Conservation (phyloP, 176 grass and related monocot species). For the Leersia perrieri region DNA sequence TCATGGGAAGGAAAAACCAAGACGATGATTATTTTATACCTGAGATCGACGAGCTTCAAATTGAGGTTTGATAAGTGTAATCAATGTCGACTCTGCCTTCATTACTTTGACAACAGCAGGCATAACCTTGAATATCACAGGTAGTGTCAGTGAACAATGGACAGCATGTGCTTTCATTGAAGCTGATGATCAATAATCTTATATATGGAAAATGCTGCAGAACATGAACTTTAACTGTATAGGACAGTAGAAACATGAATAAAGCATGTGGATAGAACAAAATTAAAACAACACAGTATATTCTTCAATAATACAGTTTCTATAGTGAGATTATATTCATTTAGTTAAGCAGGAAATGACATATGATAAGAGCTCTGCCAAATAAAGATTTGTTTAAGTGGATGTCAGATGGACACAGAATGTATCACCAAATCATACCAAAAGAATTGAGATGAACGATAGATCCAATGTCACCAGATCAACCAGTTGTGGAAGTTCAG, state of each 20-base stretch:
- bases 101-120: conserved; percentile 92
- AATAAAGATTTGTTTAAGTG: neutral
- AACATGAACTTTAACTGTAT: neutral
- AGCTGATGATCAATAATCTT: neutral
- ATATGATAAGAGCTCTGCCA: neutral
- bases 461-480: conserved; percentile 88
- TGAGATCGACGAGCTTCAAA: conserved; percentile 85
- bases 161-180: neutral
- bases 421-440: conserved; percentile 50
- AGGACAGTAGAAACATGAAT: neutral
- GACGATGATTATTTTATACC: conserved; percentile 38
- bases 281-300: neutral
- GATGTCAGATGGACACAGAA: neutral
- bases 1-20: neutral
- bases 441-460: conserved; percentile 93
- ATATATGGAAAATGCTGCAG: neutral
- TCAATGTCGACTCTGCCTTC: conserved; percentile 72
- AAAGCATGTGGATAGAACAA: too few relatives aligned
- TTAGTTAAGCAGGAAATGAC: neutral
- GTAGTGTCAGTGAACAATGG: neutral
- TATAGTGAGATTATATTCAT: neutral
- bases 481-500: conserved; percentile 66
- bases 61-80: conserved; percentile 94
- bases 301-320: neutral
- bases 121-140: conserved; percentile 70